A percentile compares a stretch with the other conserved stretches of the same genome.
These are phyloP conservation scores for Neofusicoccum parvum DNA, from an alignment of 2,329 filamentous ascomycete genomes.

Conservation along the genomic window DNA sequence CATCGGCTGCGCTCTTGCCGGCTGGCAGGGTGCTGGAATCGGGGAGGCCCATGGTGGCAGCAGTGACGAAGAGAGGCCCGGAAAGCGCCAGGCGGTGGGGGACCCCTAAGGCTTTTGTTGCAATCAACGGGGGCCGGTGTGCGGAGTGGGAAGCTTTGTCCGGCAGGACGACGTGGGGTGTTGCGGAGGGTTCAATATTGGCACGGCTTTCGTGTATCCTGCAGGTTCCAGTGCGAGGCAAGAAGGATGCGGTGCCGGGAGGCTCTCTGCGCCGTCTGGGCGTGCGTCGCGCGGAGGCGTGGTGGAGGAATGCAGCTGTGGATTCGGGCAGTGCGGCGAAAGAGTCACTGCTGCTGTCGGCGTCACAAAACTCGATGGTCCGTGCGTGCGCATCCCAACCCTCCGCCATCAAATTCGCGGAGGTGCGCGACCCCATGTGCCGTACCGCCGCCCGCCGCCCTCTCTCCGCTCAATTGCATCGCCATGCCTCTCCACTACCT, in stretches of 20 bases:
- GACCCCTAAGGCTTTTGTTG: not conserved
- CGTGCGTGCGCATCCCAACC: conserved; percentile 5
- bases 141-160: not conserved
- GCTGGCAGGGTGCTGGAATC: not conserved
- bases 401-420: conserved; percentile 14
- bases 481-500: conserved; percentile 20
- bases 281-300: not conserved
- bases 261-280: not conserved
- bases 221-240: not conserved
- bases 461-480: not conserved
- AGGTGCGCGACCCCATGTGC: not conserved
- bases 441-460: not conserved
- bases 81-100: not conserved
- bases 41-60: conserved; percentile 9
- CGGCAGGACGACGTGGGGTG: conserved; percentile 4
- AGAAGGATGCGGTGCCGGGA: too few species aligned
- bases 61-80: not conserved
- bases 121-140: not conserved
- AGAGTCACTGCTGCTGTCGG: conserved; percentile 1
- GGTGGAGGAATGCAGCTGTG: not conserved
- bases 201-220: not conserved
- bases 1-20: not conserved
- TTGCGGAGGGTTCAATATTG: not conserved
- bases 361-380: conserved; percentile 18
- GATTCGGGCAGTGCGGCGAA: not conserved